Conservation (phyloP, 352 stramenopile genomes). For the Pythium utonaiense region DNA sequence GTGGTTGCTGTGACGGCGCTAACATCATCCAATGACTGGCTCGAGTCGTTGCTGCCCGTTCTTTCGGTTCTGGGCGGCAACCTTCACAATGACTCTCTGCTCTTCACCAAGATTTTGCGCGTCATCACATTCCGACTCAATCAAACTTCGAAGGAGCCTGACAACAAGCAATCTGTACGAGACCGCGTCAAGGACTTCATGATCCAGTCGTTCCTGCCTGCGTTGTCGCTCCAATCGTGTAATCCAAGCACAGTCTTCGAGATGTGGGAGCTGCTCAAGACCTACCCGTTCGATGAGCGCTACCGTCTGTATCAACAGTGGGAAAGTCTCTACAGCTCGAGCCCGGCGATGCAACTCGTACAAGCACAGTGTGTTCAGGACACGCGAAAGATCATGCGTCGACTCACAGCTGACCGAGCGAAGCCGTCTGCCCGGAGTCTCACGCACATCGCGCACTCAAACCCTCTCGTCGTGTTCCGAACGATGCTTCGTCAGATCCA, state of each 20-base stretch:
- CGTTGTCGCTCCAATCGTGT: constrained; percentile 68
- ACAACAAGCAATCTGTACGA: constrained; percentile 9
- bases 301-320: constrained; percentile 83
- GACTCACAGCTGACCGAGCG: constrained; percentile 75
- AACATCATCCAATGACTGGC: constrained; percentile 36
- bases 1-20: constrained; percentile 33
- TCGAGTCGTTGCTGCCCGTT: constrained; percentile 50
- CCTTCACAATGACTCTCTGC: constrained; percentile 61
- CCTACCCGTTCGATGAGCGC: constrained; percentile 68
- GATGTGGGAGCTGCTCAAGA: constrained; percentile 83
- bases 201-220: constrained; percentile 63
- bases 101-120: constrained; percentile 73
- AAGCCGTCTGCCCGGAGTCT: constrained; percentile 71
- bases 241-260: constrained; percentile 74
- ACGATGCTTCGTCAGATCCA: constrained; percentile 95
- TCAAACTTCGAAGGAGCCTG: constrained; percentile 25
- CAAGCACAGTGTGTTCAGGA: constrained; percentile 66
- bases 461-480: constrained; percentile 92
- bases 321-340: constrained; percentile 57
- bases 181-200: constrained; percentile 50
- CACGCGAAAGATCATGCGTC: constrained; percentile 75
- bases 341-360: constrained; percentile 57
- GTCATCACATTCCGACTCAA: constrained; percentile 56
- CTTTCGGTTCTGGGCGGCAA: constrained; percentile 63
- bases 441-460: constrained; percentile 90